phyloP scores from a whole-genome alignment of 192 early-diverging fungal species.

The Backusella westeae region DNA sequence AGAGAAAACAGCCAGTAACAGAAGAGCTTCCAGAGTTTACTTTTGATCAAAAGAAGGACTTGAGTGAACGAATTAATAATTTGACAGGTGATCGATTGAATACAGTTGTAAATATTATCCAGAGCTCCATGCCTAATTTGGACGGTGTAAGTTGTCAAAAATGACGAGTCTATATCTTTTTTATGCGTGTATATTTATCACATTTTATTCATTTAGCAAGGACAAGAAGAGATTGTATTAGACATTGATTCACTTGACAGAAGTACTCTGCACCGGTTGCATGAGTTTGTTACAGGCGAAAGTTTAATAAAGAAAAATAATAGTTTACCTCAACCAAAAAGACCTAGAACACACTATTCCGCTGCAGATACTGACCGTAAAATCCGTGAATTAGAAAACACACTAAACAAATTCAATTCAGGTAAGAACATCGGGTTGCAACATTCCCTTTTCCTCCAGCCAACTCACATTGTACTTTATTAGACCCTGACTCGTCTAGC shows the following conservation, averaged over 20 bases:
- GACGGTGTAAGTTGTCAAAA: slow-evolving; percentile 43
- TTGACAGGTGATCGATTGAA: slow-evolving; percentile 58
- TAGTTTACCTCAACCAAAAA: slow-evolving; percentile 44
- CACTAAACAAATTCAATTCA: slow-evolving; percentile 43
- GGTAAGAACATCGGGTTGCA: background rate
- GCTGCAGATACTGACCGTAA: slow-evolving; percentile 50
- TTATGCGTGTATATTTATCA: background rate
- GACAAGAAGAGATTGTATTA: slow-evolving; percentile 86
- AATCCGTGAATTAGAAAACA: slow-evolving; percentile 42
- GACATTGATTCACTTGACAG: slow-evolving; percentile 88
- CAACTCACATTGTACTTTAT: slow-evolving; percentile 6
- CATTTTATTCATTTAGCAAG: slow-evolving; percentile 21
- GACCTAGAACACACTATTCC: slow-evolving; percentile 38
- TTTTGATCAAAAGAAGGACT: slow-evolving; percentile 80
- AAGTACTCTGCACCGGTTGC: slow-evolving; percentile 77
- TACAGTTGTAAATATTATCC: slow-evolving; percentile 68
- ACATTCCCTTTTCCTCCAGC: background rate
- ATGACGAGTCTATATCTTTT: background rate
- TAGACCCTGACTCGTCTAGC: slow-evolving; percentile 43
- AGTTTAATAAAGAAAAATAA: slow-evolving; percentile 34
- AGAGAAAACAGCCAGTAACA: background rate
- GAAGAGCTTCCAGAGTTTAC: slow-evolving; percentile 53
- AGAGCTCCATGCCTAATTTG: slow-evolving; percentile 50
- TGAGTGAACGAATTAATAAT: slow-evolving; percentile 62
- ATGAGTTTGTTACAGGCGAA: slow-evolving; percentile 75